phyloP scores from a whole-genome alignment of 78 protist species.

The Planoprotostelium fungivorum region DNA sequence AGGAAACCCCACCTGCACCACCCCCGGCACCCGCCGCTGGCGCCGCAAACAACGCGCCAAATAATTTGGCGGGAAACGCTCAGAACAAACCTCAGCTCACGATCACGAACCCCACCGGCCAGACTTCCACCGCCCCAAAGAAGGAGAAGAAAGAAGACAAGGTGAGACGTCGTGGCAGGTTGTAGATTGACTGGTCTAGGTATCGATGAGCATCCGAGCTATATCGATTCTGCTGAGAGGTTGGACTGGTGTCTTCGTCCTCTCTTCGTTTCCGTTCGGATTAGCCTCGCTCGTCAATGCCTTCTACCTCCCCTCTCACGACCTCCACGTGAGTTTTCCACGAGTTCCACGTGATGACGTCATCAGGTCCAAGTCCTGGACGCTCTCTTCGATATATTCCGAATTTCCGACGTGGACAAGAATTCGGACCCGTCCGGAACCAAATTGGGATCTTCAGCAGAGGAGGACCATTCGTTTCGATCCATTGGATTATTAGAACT shows the following conservation, averaged over 20 bases:
- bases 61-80: too few species aligned
- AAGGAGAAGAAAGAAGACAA: neutral
- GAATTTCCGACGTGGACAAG: conserved; percentile 21
- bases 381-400: conserved; percentile 49
- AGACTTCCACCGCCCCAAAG: neutral
- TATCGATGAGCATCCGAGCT: conserved; percentile 13
- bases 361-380: conserved; percentile 18
- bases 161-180: neutral
- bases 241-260: conserved; percentile 41
- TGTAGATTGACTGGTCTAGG: neutral
- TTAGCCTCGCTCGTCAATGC: conserved; percentile 36
- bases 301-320: conserved; percentile 43
- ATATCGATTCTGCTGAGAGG: conserved; percentile 34
- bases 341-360: neutral
- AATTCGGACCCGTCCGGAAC: conserved; percentile 35
- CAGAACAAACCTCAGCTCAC: too few species aligned
- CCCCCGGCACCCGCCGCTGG: too few species aligned
- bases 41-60: too few species aligned
- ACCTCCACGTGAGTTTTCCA: conserved; percentile 15
- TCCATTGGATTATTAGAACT: conserved; percentile 31
- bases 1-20: too few species aligned
- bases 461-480: conserved; percentile 4
- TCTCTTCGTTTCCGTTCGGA: conserved; percentile 48
- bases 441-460: conserved; percentile 23
- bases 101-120: neutral